Evolutionary conservation across 2,329 filamentous ascomycete species (phyloP).

Genomic region (Cordyceps farinosa): DNA sequence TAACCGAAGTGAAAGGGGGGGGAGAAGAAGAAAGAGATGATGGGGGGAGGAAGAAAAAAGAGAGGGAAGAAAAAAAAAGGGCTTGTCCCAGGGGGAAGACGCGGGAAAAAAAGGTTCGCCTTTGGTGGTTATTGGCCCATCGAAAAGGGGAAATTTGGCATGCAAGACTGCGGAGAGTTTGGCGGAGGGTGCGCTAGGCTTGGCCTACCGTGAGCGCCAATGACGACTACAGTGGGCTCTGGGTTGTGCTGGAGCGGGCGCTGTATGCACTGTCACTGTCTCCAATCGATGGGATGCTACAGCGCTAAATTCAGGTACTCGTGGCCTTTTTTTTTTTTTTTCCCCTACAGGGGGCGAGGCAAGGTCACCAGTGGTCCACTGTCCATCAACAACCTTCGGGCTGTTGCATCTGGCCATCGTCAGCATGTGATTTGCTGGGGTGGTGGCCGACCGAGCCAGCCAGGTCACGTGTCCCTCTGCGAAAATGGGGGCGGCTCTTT

Average conservation of each 20-base stretch:
- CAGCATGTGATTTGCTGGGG: constrained; percentile 33
- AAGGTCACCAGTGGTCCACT: not conserved
- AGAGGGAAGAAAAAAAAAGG: constrained; percentile 14
- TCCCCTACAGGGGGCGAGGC: not conserved
- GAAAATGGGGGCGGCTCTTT: not conserved
- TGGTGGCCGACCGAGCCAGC: too few species aligned
- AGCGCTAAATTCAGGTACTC: constrained; percentile 1
- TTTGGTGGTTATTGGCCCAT: constrained; percentile 14
- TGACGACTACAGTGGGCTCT: constrained; percentile 5
- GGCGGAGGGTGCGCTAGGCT: not conserved
- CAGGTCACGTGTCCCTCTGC: not conserved
- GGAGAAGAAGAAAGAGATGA: not conserved
- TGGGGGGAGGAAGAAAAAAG: constrained; percentile 32
- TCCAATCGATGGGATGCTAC: not conserved
- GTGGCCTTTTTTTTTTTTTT: too few species aligned
- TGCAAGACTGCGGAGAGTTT: constrained; percentile 14
- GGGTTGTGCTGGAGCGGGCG: not conserved
- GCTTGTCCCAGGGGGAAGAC: constrained; percentile 15
- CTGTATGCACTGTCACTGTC: not conserved
- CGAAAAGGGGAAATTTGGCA: constrained; percentile 39
- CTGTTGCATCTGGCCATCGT: constrained; percentile 4
- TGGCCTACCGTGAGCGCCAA: not conserved
- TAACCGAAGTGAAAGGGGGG: not conserved
- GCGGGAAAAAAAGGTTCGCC: constrained; percentile 11
- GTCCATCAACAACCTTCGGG: not conserved